These are phyloP conservation scores for Mytilinidion resinicola DNA, from an alignment of 495 filamentous ascomycete species.

Conservation along the genomic window DNA sequence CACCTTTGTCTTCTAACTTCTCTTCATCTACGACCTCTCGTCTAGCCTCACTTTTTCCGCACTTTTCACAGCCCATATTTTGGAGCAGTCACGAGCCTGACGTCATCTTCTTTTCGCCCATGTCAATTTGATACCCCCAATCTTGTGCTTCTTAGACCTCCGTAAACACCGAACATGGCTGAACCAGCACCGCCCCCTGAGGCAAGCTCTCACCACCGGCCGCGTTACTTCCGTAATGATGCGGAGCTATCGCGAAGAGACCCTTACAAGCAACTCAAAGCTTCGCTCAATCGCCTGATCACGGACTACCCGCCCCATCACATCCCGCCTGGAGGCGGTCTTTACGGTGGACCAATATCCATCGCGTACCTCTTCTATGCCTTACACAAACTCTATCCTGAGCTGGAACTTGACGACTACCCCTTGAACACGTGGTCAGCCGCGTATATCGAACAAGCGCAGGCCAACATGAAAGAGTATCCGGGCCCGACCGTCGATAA, in stretches of 20 bases:
- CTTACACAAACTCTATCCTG: constrained; percentile 43
- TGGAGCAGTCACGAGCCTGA: no score
- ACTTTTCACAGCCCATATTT: no score
- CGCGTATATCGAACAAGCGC: constrained; percentile 37
- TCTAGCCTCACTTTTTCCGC: no score
- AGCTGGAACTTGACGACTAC: constrained; percentile 42
- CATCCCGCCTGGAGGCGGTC: constrained; percentile 40
- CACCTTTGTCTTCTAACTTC: no score
- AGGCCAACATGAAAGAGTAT: constrained; percentile 42
- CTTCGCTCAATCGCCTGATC: constrained; percentile 39
- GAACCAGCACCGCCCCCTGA: background rate
- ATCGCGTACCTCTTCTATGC: constrained; percentile 54
- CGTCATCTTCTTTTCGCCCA: background rate
- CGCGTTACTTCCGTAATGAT: constrained; percentile 30
- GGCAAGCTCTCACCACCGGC: constrained; percentile 1
- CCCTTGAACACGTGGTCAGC: constrained; percentile 43
- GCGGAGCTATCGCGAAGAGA: constrained; percentile 25
- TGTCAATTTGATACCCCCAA: background rate
- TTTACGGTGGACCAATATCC: constrained; percentile 55
- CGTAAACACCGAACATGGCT: background rate
- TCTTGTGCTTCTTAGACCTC: no score
- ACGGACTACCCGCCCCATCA: constrained; percentile 34
- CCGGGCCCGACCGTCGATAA: constrained; percentile 34
- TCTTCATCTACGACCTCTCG: no score
- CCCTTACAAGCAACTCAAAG: constrained; percentile 39